Evolutionary conservation across 2,329 filamentous ascomycete genomes (phyloP).

Genomic region (Lojkania enalia): DNA sequence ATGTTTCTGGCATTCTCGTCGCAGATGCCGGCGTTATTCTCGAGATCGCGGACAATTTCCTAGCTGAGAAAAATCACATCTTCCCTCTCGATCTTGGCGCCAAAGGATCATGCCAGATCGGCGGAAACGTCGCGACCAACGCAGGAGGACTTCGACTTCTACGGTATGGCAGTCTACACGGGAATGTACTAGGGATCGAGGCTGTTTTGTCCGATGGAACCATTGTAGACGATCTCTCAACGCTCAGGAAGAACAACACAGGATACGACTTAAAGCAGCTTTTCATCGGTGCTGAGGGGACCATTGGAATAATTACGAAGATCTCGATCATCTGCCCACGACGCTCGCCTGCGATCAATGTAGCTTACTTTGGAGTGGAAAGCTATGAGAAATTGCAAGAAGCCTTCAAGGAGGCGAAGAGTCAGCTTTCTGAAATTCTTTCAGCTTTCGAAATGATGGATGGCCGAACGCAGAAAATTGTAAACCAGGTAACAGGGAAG

Average conservation of each 20-base stretch:
- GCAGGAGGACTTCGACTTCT: slow-evolving; percentile 88
- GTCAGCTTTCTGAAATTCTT: slow-evolving; percentile 88
- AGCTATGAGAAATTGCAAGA: slow-evolving; percentile 86
- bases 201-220: slow-evolving; percentile 93
- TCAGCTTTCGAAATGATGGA: slow-evolving; percentile 99
- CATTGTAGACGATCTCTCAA: slow-evolving; percentile 84
- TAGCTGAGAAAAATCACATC: slow-evolving; percentile 81
- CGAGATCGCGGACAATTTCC: slow-evolving; percentile 82
- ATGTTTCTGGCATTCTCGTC: slow-evolving; percentile 86
- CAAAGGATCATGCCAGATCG: slow-evolving; percentile 95
- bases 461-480: slow-evolving; percentile 69
- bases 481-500: slow-evolving; percentile 68
- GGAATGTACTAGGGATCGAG: slow-evolving; percentile 88
- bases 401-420: slow-evolving; percentile 87
- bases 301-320: slow-evolving; percentile 89
- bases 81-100: slow-evolving; percentile 97
- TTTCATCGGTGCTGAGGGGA: slow-evolving; percentile 94
- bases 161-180: slow-evolving; percentile 92
- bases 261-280: slow-evolving; percentile 97
- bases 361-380: slow-evolving; percentile 89
- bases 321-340: slow-evolving; percentile 89
- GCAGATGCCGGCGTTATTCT: slow-evolving; percentile 90
- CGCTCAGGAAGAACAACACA: slow-evolving; percentile 95
- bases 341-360: slow-evolving; percentile 84
- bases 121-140: slow-evolving; percentile 94